A percentile compares a stretch with the other conserved stretches of the same genome.
phyloP scores from a whole-genome alignment of 139 green algal genomes.

The Monoraphidium neglectum region DNA sequence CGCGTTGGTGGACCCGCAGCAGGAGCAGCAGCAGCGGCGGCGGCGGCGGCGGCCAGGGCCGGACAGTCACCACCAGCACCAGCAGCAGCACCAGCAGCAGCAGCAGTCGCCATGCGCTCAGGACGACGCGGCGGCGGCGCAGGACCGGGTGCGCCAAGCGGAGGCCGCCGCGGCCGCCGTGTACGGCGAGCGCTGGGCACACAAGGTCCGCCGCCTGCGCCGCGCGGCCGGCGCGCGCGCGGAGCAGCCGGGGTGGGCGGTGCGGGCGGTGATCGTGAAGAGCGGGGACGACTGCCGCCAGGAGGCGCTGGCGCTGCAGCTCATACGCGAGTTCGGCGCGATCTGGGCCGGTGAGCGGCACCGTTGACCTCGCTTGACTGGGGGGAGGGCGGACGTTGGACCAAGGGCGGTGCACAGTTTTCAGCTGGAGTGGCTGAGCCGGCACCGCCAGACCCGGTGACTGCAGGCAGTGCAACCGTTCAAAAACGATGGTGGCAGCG shows the following conservation, averaged over 20 bases:
- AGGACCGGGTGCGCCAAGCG: neutral
- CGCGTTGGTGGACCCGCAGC: too few relatives aligned
- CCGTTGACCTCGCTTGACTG: neutral
- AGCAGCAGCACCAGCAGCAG: conserved; percentile 13
- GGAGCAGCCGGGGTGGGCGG: conserved; percentile 76
- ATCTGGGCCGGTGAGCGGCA: conserved; percentile 63
- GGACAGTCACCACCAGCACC: neutral
- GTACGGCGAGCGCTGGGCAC: conserved; percentile 76
- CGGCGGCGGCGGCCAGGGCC: too few relatives aligned
- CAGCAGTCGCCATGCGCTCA: neutral
- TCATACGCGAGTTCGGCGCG: conserved; percentile 82
- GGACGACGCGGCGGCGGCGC: neutral
- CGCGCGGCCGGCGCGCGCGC: conserved; percentile 73
- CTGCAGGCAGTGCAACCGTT: too few relatives aligned
- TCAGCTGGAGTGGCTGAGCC: too few relatives aligned
- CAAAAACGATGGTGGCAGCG: too few relatives aligned
- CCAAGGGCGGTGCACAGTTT: neutral
- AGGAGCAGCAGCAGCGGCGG: too few relatives aligned
- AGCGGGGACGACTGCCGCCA: conserved; percentile 97
- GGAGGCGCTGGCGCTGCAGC: conserved; percentile 96
- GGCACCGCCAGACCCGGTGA: too few relatives aligned
- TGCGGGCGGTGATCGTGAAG: conserved; percentile 98
- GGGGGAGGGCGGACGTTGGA: neutral
- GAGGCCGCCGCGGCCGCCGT: conserved; percentile 35
- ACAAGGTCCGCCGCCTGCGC: conserved; percentile 61